Evolutionary conservation across 2,329 filamentous ascomycete species (phyloP), one percentile per base, ranked within the genome.

Genomic region (Ophiostoma ips): DNA sequence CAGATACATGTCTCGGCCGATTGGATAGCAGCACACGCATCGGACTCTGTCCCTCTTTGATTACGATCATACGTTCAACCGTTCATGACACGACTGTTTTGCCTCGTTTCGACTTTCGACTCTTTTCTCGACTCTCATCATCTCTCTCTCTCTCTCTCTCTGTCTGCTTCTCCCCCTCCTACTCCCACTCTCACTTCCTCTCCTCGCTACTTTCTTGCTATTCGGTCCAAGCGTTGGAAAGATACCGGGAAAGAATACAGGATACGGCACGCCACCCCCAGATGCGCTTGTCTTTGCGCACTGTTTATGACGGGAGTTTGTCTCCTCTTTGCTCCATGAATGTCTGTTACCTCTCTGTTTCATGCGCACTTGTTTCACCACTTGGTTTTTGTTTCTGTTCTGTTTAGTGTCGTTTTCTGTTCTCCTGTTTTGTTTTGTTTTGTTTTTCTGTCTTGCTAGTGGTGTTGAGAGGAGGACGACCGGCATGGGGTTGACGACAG

Each of bases 61-160:
- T 31, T 33, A 50, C 46, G 35, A 38, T 43, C 40, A 43, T 43
- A n/a, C n/a, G n/a, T n/a, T n/a, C n/a, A n/a, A n/a, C n/a, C 21
- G 30, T 18, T 28, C 24, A 28, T 28, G 24, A 28, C 40, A 43
- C 24, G 40, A 43, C 40, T 30, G 24, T 50, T 18, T 47, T 33
- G 18, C 11, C 24, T 35, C 30, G n/a, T n/a, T n/a, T n/a, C n/a
- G n/a, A n/a, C n/a, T n/a, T n/a, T n/a, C n/a, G n/a, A n/a, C n/a
- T n/a, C n/a, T n/a, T 35, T 48, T 16, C 21, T 19, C 18, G 46
- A 18, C 18, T 13, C 8, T 28, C 30, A 12, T 49, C 41, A 24
- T n/a, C 21, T n/a, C 19, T 6, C 7, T 8, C 6, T 28, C 33
- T 12, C 3, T 34, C 11, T 11, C 11, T 12, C 33, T 6, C 11